phyloP scores from a whole-genome alignment of 495 filamentous ascomycete species.

The Penicillium verhagenii region DNA sequence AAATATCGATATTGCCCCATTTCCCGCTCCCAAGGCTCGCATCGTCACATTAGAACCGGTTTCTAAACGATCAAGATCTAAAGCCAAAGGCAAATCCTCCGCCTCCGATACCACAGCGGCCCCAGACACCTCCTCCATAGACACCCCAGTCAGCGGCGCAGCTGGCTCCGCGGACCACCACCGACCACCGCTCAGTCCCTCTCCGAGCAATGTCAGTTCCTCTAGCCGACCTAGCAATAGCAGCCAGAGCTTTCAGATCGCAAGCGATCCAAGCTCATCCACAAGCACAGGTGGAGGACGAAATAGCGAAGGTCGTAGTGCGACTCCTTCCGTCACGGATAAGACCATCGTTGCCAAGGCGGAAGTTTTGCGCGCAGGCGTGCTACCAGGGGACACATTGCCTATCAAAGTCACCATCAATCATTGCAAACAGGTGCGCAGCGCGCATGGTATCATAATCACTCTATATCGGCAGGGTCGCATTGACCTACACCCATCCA shows the following conservation, averaged over 20 bases:
- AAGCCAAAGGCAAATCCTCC: constrained; percentile 35
- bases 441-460: constrained; percentile 86
- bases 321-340: constrained; percentile 39
- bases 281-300: constrained; percentile 36
- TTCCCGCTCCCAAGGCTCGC: constrained; percentile 61
- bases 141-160: constrained; percentile 30
- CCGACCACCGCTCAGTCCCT: constrained; percentile 51
- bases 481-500: constrained; percentile 79
- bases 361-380: constrained; percentile 78
- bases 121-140: constrained; percentile 37
- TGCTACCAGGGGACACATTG: constrained; percentile 80
- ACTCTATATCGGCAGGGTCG: constrained; percentile 90
- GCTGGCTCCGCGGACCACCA: constrained; percentile 29
- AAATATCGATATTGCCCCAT: constrained; percentile 60
- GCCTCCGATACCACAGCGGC: constrained; percentile 31
- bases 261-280: constrained; percentile 37
- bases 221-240: constrained; percentile 61
- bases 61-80: constrained; percentile 53
- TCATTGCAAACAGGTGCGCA: constrained; percentile 84
- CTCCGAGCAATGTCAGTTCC: constrained; percentile 62
- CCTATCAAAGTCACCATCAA: constrained; percentile 77
- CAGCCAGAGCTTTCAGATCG: constrained; percentile 52
- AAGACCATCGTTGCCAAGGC: constrained; percentile 87
- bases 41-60: constrained; percentile 80
- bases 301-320: constrained; percentile 44